phyloP scores from a whole-genome alignment of 2,329 filamentous ascomycete genomes.

The Fusarium fujikuroi region DNA sequence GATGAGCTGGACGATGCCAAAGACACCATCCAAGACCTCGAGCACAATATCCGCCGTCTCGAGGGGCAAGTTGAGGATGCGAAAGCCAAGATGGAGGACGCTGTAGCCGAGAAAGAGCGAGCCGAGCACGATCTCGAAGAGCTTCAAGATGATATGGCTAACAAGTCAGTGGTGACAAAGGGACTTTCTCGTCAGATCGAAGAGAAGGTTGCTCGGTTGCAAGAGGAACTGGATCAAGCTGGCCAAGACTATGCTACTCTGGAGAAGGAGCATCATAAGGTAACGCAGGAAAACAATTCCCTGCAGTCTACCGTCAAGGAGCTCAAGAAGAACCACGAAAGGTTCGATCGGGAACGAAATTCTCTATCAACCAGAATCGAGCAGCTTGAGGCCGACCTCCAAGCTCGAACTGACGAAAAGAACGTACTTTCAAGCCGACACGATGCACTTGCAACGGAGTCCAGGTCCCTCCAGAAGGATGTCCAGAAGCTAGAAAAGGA shows the following conservation, averaged over 20 bases:
- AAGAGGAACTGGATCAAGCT: slow-evolving; percentile 70
- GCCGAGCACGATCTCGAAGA: slow-evolving; percentile 71
- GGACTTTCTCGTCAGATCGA: slow-evolving; percentile 80
- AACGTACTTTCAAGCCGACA: slow-evolving; percentile 75
- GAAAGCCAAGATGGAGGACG: slow-evolving; percentile 65
- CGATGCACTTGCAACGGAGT: slow-evolving; percentile 73
- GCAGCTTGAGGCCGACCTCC: slow-evolving; percentile 68
- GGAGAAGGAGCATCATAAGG: slow-evolving; percentile 61
- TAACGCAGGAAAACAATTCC: slow-evolving; percentile 58
- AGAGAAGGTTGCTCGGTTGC: slow-evolving; percentile 73
- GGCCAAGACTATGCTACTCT: slow-evolving; percentile 61
- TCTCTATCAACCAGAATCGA: slow-evolving; percentile 62
- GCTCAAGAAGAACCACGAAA: slow-evolving; percentile 48
- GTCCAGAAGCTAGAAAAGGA: slow-evolving; percentile 62
- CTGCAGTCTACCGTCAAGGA: slow-evolving; percentile 58
- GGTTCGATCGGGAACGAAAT: slow-evolving; percentile 44
- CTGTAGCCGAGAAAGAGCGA: slow-evolving; percentile 63
- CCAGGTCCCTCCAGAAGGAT: slow-evolving; percentile 72
- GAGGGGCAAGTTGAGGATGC: slow-evolving; percentile 66
- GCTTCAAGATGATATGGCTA: slow-evolving; percentile 79
- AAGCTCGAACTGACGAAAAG: slow-evolving; percentile 71
- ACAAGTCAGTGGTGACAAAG: slow-evolving; percentile 81
- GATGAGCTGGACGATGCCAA: slow-evolving; percentile 66
- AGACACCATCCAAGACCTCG: slow-evolving; percentile 68
- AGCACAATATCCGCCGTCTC: slow-evolving; percentile 63